These are phyloP conservation scores for Plasmodium fragile DNA, from an alignment of 169 alveolate species.

Conservation along the genomic window DNA sequence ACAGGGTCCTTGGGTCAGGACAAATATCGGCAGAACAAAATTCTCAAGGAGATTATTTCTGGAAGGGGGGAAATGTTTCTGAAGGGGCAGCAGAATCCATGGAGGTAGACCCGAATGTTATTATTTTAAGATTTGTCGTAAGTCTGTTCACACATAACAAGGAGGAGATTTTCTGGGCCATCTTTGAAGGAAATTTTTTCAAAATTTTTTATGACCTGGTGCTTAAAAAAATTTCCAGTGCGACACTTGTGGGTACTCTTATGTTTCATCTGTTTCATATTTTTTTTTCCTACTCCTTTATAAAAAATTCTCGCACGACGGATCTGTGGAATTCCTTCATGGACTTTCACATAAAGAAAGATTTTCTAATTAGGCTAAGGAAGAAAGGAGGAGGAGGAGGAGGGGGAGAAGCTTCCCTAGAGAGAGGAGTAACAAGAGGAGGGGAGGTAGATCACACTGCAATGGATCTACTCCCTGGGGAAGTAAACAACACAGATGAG, in stretches of 20 bases:
- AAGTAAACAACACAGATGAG: neutral
- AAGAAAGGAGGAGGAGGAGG: slow-evolving; percentile 8
- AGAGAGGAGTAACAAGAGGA: neutral
- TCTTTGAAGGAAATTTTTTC: slow-evolving; percentile 61
- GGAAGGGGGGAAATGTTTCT: neutral
- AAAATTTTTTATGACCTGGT: neutral
- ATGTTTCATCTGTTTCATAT: slow-evolving; percentile 69
- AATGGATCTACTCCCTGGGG: neutral
- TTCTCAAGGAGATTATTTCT: slow-evolving; percentile 1
- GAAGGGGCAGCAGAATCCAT: neutral
- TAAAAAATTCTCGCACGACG: slow-evolving; percentile 50
- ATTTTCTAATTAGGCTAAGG: slow-evolving; percentile 10
- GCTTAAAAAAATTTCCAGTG: slow-evolving; percentile 40
- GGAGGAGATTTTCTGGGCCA: slow-evolving; percentile 48
- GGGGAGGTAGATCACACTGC: neutral
- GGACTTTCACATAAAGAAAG: slow-evolving; percentile 57
- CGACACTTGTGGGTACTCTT: slow-evolving; percentile 55
- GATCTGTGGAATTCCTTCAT: slow-evolving; percentile 72
- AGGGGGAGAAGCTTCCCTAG: neutral
- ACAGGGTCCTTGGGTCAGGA: neutral
- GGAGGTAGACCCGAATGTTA: slow-evolving; percentile 1
- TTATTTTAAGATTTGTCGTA: slow-evolving; percentile 31
- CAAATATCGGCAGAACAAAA: neutral
- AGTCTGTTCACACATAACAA: slow-evolving; percentile 31
- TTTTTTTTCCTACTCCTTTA: slow-evolving; percentile 35